Percentiles rank a stretch among this genome's conserved stretches.
Conservation (phyloP, 257 asterid genomes). For the Solanum chiquidenum region DNA sequence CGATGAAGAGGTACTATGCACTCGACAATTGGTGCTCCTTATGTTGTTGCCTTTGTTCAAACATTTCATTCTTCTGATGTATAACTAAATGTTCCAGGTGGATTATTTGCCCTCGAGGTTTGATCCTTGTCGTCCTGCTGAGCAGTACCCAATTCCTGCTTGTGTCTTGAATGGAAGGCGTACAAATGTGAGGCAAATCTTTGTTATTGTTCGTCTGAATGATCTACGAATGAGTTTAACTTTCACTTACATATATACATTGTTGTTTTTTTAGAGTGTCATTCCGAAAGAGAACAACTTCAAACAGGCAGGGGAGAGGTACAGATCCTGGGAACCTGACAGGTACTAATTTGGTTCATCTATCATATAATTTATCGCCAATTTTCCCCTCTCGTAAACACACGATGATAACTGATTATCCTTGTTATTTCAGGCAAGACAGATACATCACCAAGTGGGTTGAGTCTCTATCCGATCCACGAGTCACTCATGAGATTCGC, state of each 20-base stretch:
- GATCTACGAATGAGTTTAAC: background rate
- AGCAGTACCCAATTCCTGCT: slow-evolving; percentile 47
- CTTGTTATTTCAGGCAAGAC: slow-evolving; percentile 41
- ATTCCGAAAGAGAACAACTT: slow-evolving; percentile 61
- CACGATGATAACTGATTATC: background rate
- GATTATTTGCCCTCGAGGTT: slow-evolving; percentile 73
- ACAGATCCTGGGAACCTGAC: slow-evolving; percentile 45
- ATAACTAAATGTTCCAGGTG: slow-evolving; percentile 23
- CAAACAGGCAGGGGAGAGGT: slow-evolving; percentile 62
- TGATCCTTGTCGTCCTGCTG: slow-evolving; percentile 55
- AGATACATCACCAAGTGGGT: slow-evolving; percentile 43
- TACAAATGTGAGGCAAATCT: slow-evolving; percentile 24
- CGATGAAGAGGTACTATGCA: slow-evolving; percentile 54
- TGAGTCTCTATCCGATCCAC: slow-evolving; percentile 45
- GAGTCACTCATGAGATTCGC: slow-evolving; percentile 63
- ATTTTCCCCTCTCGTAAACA: background rate
- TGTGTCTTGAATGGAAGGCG: slow-evolving; percentile 46
- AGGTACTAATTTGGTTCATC: slow-evolving; percentile 21
- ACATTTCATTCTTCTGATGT: background rate
- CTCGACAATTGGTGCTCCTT: background rate
- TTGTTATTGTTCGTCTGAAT: background rate
- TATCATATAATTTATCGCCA: background rate
- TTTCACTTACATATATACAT: background rate
- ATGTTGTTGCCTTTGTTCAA: background rate
- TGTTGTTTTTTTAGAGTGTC: slow-evolving; percentile 18